Evolutionary conservation across 176 grass and related monocot genomes (phyloP).

Genomic region (Alloteropsis semialata): DNA sequence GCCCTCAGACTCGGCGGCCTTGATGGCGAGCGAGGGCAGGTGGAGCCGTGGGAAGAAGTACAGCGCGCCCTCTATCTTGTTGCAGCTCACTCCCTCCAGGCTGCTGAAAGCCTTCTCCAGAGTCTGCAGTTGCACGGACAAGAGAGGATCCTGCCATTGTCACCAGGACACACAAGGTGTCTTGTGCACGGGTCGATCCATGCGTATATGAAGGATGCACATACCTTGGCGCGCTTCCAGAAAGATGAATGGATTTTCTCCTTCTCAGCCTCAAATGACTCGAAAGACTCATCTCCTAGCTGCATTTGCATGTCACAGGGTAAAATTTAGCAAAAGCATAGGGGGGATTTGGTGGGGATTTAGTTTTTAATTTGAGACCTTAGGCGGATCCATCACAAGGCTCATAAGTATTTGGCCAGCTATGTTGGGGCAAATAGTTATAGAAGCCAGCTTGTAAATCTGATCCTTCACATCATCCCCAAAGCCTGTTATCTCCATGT

Average conservation of each 20-base stretch:
- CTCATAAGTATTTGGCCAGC: constrained; percentile 65
- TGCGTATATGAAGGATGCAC: background rate
- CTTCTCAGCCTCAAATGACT: constrained; percentile 51
- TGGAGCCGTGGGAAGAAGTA: constrained; percentile 74
- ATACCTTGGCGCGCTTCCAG: constrained; percentile 52
- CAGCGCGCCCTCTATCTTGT: constrained; percentile 58
- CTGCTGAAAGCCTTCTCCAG: constrained; percentile 57
- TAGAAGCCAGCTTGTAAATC: constrained; percentile 74
- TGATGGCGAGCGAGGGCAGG: constrained; percentile 46
- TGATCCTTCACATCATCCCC: constrained; percentile 46
- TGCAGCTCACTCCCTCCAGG: constrained; percentile 68
- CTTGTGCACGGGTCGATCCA: background rate
- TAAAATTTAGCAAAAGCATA: background rate
- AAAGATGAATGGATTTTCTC: constrained; percentile 50
- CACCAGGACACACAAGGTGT: background rate
- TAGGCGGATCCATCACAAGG: constrained; percentile 77
- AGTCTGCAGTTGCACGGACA: constrained; percentile 21
- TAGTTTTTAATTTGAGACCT: constrained; percentile 32
- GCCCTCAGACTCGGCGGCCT: constrained; percentile 37
- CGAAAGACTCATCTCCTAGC: constrained; percentile 60
- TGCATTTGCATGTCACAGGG: constrained; percentile 16
- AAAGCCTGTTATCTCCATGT: constrained; percentile 79
- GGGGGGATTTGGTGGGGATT: background rate
- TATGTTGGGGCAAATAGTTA: constrained; percentile 81
- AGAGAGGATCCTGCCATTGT: background rate